Percentiles rank a stretch among this genome's conserved stretches.
Conservation (phyloP, 371 early-diverging fungal genomes). For the Mortierella sp. region DNA sequence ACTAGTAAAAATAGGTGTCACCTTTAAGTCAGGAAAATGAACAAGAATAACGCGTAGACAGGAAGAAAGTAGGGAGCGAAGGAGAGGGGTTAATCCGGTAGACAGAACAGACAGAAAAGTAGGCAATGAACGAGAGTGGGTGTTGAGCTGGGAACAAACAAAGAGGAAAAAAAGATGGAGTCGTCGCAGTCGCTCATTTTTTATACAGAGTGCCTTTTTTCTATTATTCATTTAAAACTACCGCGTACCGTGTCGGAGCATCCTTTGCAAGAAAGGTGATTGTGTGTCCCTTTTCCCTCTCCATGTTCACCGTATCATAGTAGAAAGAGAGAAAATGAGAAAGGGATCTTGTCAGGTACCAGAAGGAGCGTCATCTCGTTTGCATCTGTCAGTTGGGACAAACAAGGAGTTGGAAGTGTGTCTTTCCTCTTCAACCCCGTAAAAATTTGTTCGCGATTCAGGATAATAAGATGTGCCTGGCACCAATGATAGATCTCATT, state of each 20-base stretch:
- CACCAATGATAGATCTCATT: not conserved
- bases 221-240: not conserved
- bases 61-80: not conserved
- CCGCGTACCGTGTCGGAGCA: not conserved
- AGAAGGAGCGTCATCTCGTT: not conserved
- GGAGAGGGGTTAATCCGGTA: conserved; percentile 9
- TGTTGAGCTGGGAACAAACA: not conserved
- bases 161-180: not conserved
- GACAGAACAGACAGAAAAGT: too few species aligned
- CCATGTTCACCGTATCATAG: not conserved
- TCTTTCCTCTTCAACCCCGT: not conserved
- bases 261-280: not conserved
- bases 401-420: not conserved
- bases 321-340: not conserved
- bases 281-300: not conserved
- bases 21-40: not conserved
- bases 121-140: not conserved
- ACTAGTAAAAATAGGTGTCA: not conserved
- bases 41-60: not conserved
- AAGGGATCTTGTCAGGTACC: not conserved
- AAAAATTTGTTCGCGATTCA: not conserved
- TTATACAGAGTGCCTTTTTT: not conserved
- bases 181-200: not conserved
- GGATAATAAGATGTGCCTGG: not conserved
- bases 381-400: not conserved